These are phyloP conservation scores for Helminthosporium solani DNA, from an alignment of 2,329 filamentous ascomycete species.

Conservation along the genomic window DNA sequence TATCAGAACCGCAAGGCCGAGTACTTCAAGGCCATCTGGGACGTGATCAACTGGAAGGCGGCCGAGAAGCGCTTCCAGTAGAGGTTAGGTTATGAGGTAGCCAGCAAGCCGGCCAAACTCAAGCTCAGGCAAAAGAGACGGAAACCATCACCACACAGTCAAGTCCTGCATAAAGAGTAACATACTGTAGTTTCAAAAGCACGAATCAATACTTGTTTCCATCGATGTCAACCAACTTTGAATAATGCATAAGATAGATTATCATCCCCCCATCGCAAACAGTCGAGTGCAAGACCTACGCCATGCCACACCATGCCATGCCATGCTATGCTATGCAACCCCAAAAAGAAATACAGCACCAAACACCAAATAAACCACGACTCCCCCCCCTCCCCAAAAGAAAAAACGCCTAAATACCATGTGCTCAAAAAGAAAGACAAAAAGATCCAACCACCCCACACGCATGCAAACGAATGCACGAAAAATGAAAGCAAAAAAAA, in stretches of 20 bases:
- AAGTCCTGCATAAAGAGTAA: neutral
- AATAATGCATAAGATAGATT: neutral
- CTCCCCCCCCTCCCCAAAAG: too few relatives aligned
- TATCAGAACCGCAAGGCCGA: slow-evolving; percentile 97
- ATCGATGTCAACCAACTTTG: too few relatives aligned
- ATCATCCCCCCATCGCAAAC: neutral
- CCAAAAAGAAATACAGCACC: neutral
- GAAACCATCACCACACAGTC: too few relatives aligned
- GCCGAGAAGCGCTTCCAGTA: slow-evolving; percentile 73
- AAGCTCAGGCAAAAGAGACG: neutral
- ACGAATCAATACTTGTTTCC: too few relatives aligned
- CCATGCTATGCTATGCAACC: neutral
- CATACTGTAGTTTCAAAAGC: slow-evolving; percentile 7
- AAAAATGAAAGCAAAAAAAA: neutral
- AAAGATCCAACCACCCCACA: too few relatives aligned
- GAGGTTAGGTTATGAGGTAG: slow-evolving; percentile 13
- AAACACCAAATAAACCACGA: too few relatives aligned
- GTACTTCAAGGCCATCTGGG: slow-evolving; percentile 92
- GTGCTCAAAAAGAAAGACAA: neutral
- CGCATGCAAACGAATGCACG: too few relatives aligned
- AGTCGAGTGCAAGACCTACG: neutral
- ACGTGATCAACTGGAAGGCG: slow-evolving; percentile 93
- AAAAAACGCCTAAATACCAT: neutral
- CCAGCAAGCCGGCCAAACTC: neutral
- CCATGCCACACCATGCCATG: neutral